Conservation (phyloP, 139 green algal genomes). For the Picochlorum sp. region DNA sequence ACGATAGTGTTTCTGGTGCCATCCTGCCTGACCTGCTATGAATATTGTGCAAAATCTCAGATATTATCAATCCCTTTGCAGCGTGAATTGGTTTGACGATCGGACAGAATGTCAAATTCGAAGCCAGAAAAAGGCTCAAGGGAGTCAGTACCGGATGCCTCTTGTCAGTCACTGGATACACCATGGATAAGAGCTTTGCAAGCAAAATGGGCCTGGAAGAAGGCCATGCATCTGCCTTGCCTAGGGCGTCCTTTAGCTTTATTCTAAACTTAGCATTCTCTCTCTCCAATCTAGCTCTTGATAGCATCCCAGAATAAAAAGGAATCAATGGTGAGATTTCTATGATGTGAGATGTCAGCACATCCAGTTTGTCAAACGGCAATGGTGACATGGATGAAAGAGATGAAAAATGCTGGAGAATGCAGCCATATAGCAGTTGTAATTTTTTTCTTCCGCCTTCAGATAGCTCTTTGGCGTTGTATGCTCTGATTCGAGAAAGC, state of each 20-base stretch:
- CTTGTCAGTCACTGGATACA: slow-evolving; percentile 76
- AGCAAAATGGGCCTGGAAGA: slow-evolving; percentile 53
- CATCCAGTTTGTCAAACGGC: slow-evolving; percentile 51
- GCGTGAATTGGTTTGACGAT: slow-evolving; percentile 21
- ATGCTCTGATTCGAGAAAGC: slow-evolving; percentile 62
- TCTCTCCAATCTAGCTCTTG: slow-evolving; percentile 56
- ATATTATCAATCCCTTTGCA: slow-evolving; percentile 25
- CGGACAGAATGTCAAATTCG: slow-evolving; percentile 37
- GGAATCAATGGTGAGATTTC: slow-evolving; percentile 58
- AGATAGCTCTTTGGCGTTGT: slow-evolving; percentile 53
- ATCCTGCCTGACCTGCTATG: slow-evolving; percentile 32
- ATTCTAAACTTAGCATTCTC: slow-evolving; percentile 20
- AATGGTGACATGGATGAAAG: slow-evolving; percentile 44
- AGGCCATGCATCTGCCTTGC: slow-evolving; percentile 20
- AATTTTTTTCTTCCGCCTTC: slow-evolving; percentile 60
- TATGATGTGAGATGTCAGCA: slow-evolving; percentile 45
- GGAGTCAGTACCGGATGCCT: slow-evolving; percentile 76
- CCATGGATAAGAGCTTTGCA: slow-evolving; percentile 63
- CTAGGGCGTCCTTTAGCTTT: slow-evolving; percentile 15
- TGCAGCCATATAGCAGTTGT: slow-evolving; percentile 77
- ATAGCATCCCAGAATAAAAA: slow-evolving; percentile 78
- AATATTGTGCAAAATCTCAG: slow-evolving; percentile 27
- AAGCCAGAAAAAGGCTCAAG: slow-evolving; percentile 41
- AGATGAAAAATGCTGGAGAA: slow-evolving; percentile 84
- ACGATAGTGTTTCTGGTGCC: slow-evolving; percentile 52